These are phyloP conservation scores for Chaetomiaceae sp. DNA, from an alignment of 2,329 filamentous ascomycete species.

Conservation along the genomic window DNA sequence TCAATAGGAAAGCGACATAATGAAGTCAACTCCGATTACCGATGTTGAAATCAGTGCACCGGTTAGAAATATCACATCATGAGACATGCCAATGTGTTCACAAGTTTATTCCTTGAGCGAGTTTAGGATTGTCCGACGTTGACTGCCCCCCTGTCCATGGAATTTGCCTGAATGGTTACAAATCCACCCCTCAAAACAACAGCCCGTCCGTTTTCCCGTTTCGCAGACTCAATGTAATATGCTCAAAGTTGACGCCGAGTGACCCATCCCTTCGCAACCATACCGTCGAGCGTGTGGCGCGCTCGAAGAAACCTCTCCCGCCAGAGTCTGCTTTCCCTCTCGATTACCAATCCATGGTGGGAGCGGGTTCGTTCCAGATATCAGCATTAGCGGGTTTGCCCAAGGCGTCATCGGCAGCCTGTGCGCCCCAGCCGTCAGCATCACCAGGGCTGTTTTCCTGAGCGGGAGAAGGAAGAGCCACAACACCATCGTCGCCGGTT, in stretches of 20 bases:
- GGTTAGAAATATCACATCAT: not conserved
- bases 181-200: constrained; percentile 23
- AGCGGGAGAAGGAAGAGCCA: constrained; percentile 7
- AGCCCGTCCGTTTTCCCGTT: constrained; percentile 27
- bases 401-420: no score
- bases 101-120: constrained; percentile 20
- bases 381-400: no score
- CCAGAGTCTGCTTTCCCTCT: constrained; percentile 6
- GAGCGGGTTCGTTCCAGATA: no score
- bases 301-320: constrained; percentile 21
- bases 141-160: constrained; percentile 22
- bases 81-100: constrained; percentile 14
- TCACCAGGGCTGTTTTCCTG: not conserved
- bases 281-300: constrained; percentile 22
- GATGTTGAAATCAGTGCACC: no score
- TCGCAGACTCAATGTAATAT: constrained; percentile 30
- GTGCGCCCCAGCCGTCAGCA: no score
- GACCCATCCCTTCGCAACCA: constrained; percentile 28
- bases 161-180: constrained; percentile 23
- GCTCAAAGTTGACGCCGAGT: constrained; percentile 31
- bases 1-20: no score
- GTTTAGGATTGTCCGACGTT: constrained; percentile 24
- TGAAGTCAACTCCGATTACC: no score
- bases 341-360: constrained; percentile 14
- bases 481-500: constrained; percentile 21